Evolutionary conservation across 2,329 filamentous ascomycete genomes (phyloP).

Genomic region (Fusarium succisae): DNA sequence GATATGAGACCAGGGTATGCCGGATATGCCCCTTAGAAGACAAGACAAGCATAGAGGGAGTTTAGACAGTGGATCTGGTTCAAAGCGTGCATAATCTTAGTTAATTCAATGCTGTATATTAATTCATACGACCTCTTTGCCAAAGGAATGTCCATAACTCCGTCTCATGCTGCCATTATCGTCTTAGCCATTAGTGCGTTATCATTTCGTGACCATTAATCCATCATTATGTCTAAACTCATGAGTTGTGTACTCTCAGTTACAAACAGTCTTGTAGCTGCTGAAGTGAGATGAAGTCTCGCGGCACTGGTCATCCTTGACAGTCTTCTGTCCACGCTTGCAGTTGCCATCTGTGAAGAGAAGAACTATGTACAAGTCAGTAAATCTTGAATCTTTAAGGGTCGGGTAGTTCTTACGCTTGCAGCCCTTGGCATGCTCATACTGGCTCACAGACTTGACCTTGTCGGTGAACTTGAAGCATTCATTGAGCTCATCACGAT

Average conservation of each 20-base stretch:
- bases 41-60: neutral
- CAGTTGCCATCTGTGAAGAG: conserved; percentile 6
- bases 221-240: neutral
- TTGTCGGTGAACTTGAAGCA: conserved; percentile 6
- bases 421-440: neutral
- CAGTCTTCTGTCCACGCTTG: conserved; percentile 17
- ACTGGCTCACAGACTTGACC: conserved; percentile 13
- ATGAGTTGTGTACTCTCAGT: neutral
- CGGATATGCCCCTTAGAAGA: neutral
- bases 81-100: neutral
- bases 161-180: neutral
- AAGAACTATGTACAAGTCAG: neutral
- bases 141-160: neutral
- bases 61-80: conserved; percentile 9
- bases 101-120: conserved; percentile 9
- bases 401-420: neutral
- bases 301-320: conserved; percentile 8
- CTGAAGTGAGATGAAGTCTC: neutral
- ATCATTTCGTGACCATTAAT: neutral
- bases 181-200: neutral
- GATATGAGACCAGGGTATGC: neutral
- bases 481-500: neutral
- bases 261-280: conserved; percentile 13
- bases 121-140: neutral
- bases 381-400: accelerated